A percentile compares a stretch with the other conserved stretches of the same genome.
These are phyloP conservation scores for Saccharomyces hybrid DNA, from an alignment of 1,139 yeast species.

Conservation along the genomic window DNA sequence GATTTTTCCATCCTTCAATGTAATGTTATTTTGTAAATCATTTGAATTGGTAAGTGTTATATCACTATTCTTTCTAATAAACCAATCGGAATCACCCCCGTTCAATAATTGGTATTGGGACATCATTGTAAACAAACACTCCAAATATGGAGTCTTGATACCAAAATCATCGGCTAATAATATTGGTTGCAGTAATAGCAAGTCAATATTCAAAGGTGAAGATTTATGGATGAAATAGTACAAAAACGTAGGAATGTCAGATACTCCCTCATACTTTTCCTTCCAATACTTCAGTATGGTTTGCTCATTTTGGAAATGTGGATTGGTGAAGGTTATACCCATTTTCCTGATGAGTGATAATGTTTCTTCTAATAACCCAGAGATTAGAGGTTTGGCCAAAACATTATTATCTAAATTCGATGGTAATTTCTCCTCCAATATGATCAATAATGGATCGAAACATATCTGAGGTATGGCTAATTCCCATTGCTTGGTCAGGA, in stretches of 20 bases:
- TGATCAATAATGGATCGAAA: slow-evolving; percentile 62
- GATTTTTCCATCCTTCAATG: not conserved
- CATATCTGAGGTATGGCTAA: slow-evolving; percentile 71
- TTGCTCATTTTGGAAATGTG: slow-evolving; percentile 38
- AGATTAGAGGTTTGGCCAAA: slow-evolving; percentile 71
- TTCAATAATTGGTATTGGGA: slow-evolving; percentile 56
- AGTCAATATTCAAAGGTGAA: slow-evolving; percentile 48
- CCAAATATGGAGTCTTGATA: slow-evolving; percentile 80
- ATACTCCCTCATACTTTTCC: slow-evolving; percentile 29
- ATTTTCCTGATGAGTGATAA: slow-evolving; percentile 63
- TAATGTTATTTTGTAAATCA: not conserved
- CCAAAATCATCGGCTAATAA: slow-evolving; percentile 77
- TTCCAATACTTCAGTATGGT: slow-evolving; percentile 49
- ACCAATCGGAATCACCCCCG: slow-evolving; percentile 33
- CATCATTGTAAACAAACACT: slow-evolving; percentile 71
- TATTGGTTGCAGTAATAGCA: slow-evolving; percentile 73
- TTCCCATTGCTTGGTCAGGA: slow-evolving; percentile 74
- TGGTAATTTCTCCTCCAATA: slow-evolving; percentile 65
- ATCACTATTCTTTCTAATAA: slow-evolving; percentile 31
- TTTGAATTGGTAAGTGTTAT: not conserved
- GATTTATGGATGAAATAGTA: slow-evolving; percentile 22
- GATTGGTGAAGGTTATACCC: slow-evolving; percentile 44
- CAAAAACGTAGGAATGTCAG: slow-evolving; percentile 18
- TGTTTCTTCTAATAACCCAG: slow-evolving; percentile 69
- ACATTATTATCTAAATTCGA: slow-evolving; percentile 51